These are phyloP conservation scores for Cunninghamia lanceolata DNA, from an alignment of 75 land plant species.

Conservation along the genomic window DNA sequence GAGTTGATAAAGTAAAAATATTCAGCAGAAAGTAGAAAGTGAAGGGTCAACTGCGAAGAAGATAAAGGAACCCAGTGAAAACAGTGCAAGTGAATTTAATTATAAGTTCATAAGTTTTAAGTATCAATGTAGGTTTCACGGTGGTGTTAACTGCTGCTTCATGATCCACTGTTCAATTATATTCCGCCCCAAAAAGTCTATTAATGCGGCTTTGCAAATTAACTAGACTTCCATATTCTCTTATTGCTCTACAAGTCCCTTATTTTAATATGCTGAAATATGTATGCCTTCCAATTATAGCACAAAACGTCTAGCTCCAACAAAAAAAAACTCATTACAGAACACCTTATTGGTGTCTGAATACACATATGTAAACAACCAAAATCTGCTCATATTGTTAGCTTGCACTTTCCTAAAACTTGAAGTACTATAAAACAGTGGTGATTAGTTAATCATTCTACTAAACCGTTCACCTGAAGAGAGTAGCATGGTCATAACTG, in stretches of 20 bases:
- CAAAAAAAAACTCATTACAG: not conserved
- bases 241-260: not conserved
- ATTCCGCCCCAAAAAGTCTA: too few species aligned
- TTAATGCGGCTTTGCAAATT: not conserved
- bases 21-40: not conserved
- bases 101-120: not conserved
- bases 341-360: not conserved
- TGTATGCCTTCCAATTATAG: not conserved
- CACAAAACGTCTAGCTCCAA: not conserved
- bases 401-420: not conserved
- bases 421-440: not conserved
- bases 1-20: not conserved
- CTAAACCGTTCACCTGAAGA: not conserved
- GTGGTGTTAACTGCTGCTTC: too few species aligned
- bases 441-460: not conserved
- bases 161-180: too few species aligned
- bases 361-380: too few species aligned
- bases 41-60: not conserved
- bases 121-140: not conserved
- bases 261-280: not conserved
- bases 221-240: not conserved
- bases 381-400: not conserved
- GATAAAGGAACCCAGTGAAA: not conserved
- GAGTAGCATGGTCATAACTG: not conserved
- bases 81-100: not conserved